Evolutionary conservation across 169 alveolate genomes (phyloP), one percentile per base, ranked within the genome.

Genomic region (Eimeria sp.): DNA sequence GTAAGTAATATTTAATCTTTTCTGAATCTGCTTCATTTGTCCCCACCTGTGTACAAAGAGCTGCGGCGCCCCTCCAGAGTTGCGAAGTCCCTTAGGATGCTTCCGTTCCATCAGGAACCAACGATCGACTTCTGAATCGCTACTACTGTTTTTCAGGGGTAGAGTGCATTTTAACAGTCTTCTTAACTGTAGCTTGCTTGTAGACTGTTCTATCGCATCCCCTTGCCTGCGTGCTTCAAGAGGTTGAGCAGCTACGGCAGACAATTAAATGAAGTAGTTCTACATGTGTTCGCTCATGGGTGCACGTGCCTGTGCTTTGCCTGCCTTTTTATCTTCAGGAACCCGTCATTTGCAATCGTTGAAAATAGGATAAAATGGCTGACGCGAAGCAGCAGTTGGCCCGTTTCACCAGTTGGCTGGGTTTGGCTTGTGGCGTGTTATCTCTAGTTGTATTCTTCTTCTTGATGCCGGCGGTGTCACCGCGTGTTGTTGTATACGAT

Each of bases 351-450:
- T 27, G 40, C 25, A 20, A 37, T 37, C 49, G 4, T 30, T 3
- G 49, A 9, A 71, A 71, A 37, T 16, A 78, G 64, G 66, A 1
- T 78, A 85, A 85, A 60, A 85, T 85, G 91, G 91, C 64, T 56
- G 91, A 85, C 78, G 78, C 80, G 25, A 60, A 85, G 64, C 58
- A 62, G 80, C 23, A 66, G 23, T 46, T 88, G 71, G 85, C 82
- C 13, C 71, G 72, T 20, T 33, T 88, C 64, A 88, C 95, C 56
- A 88, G 85, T 60, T 66, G 82, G 82, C 14, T 90, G 89, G 95
- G 95, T 40, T 46, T 90, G 54, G 87, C 78, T 52, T 58, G 87
- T n/a, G 95, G 95, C 68, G 71, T 60, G 46, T 54, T 90, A n/a
- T 74, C 95, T 1, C 89, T 89, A 14, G 91, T 94, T 71, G 85